Base-by-base conservation (phyloP, 352 stramenopile genomes). In the Phytophthora ohioensis region DNA sequence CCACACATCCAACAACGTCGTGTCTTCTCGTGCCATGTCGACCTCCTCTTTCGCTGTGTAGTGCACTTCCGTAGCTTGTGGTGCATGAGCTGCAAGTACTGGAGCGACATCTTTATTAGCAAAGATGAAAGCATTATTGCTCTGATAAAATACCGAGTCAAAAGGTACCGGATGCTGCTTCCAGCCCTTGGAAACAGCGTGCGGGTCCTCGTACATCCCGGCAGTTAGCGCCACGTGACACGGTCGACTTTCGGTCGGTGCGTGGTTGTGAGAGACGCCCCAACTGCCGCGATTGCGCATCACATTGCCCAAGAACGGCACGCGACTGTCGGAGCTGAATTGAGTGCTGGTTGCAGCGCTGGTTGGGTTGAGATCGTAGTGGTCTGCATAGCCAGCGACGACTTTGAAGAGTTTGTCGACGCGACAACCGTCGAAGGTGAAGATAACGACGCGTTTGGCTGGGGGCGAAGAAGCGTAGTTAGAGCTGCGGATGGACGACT, bases 131-230 rank as follows among this genome's bases (percentile, higher is more conserved):
- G 86, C 64, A 52, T 73, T 77, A 12, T 51, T 71, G 57, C 85
- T 94, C 73, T 94, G 87, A 65, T 94, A 94, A 58, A 94, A 94
- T 35, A 95, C 75, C 64, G 88, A 94, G 71, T 95, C 87, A 56
- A 94, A 95, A 13, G 93, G 82, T 30, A 94, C 84, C 7, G 87
- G 88, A 52, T 95, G 93, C 51, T 88, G 83, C 64, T 92, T 88
- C 87, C 87, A 96, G 51, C 79, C 83, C 47, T 88, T 89, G 13
- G 80, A 92, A 35, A 96, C 87, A 11, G 88, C 87, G 63, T 88
- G 91, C 35, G 93, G 87, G 62, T 96, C 87, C 56, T 96, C 88
- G 61, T 95, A 96, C 82, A 96, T 94, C 11, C 88, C 88, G 1
- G 88, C 88, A 63, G 93, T 93, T 17, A 96, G 73, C 59, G 88